Conservation (phyloP, 2,329 filamentous ascomycete species). For the Lasiodiplodia gonubiensis region DNA sequence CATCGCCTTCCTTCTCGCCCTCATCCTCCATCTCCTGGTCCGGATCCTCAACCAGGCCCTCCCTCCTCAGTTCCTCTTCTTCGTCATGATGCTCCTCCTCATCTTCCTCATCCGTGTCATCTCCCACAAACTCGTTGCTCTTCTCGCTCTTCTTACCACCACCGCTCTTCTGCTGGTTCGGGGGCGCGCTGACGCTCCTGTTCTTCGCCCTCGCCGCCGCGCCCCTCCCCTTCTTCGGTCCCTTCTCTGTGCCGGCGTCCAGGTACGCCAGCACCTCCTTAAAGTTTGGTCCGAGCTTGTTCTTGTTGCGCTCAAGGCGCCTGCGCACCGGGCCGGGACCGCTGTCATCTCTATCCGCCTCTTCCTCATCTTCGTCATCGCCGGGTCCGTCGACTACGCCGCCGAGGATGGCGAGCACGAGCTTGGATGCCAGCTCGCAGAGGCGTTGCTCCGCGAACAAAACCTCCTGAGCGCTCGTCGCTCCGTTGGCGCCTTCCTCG, state of each 20-base stretch:
- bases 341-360: slow-evolving; percentile 34
- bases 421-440: slow-evolving; percentile 83
- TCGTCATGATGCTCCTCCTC: slow-evolving; percentile 50
- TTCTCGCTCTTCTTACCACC: slow-evolving; percentile 30
- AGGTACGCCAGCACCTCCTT: slow-evolving; percentile 82
- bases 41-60: slow-evolving; percentile 30
- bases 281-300: slow-evolving; percentile 82
- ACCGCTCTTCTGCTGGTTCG: slow-evolving; percentile 34
- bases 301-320: slow-evolving; percentile 78
- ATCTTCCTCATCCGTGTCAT: slow-evolving; percentile 47
- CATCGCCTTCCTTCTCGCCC: slow-evolving; percentile 34
- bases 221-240: slow-evolving; percentile 49
- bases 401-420: slow-evolving; percentile 79
- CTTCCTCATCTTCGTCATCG: slow-evolving; percentile 26
- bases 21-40: slow-evolving; percentile 37
- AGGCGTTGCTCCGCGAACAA: slow-evolving; percentile 83
- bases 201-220: slow-evolving; percentile 41
- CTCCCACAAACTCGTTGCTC: slow-evolving; percentile 45
- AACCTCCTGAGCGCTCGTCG: slow-evolving; percentile 58
- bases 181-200: slow-evolving; percentile 34
- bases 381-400: slow-evolving; percentile 67
- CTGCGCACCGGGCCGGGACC: slow-evolving; percentile 64
- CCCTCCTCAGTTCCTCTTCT: slow-evolving; percentile 32
- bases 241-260: slow-evolving; percentile 65
- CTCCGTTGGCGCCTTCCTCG: slow-evolving; percentile 52